Conservation (phyloP, 2,329 filamentous ascomycete genomes). For the Tolypocladium amazonense region DNA sequence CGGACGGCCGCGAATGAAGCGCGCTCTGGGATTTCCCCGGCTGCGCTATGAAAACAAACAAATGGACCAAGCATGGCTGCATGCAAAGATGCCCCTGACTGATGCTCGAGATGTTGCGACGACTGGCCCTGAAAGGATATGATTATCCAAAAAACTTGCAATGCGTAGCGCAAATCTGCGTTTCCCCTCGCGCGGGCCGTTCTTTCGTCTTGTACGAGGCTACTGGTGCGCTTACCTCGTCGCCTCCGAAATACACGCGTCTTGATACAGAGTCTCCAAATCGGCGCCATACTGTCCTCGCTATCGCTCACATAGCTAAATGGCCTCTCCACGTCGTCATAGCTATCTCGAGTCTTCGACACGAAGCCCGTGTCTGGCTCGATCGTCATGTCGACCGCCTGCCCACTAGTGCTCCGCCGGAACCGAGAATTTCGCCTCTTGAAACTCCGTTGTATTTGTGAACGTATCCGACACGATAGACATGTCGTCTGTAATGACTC, state of each 20-base stretch:
- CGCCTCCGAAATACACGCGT: too few relatives aligned
- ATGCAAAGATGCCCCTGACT: neutral
- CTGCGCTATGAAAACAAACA: neutral
- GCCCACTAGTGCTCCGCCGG: conserved; percentile 19
- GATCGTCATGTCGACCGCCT: conserved; percentile 13
- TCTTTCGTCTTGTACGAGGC: too few relatives aligned
- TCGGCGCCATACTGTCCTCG: conserved; percentile 5
- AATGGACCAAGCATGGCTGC: neutral
- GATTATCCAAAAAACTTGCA: neutral
- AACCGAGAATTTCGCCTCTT: conserved; percentile 21
- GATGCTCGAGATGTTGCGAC: neutral
- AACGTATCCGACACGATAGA: conserved; percentile 25
- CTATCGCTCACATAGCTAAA: conserved; percentile 6
- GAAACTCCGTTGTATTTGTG: conserved; percentile 19
- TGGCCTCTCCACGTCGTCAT: conserved; percentile 1
- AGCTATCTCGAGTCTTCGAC: neutral
- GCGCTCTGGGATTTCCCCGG: neutral
- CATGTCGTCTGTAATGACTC: too few relatives aligned
- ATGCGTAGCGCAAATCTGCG: too few relatives aligned
- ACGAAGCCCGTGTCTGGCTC: conserved; percentile 6
- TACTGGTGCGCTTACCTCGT: too few relatives aligned
- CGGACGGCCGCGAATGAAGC: neutral
- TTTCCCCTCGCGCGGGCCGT: too few relatives aligned
- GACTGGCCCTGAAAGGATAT: neutral
- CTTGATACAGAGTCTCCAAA: too few relatives aligned